A percentile compares a stretch with the other conserved stretches of the same genome.
Evolutionary conservation across 2,329 filamentous ascomycete species (phyloP).

Genomic region (Botrytis sinoallii): DNA sequence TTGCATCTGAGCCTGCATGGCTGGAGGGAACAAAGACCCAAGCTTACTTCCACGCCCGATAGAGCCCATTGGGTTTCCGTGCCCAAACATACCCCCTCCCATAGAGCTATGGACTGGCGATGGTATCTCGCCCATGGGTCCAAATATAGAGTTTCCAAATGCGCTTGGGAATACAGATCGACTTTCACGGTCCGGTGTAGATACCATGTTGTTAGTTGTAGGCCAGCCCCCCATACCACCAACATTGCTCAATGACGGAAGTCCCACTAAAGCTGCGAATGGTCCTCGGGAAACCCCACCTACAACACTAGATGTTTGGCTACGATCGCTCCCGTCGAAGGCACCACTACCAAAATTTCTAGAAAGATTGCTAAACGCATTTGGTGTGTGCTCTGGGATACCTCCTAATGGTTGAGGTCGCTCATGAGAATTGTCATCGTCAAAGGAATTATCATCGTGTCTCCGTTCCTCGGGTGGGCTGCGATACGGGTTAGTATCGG

Average conservation of each 20-base stretch:
- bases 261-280: conserved; percentile 60
- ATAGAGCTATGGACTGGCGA: conserved; percentile 60
- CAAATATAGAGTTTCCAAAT: conserved; percentile 79
- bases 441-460: conserved; percentile 43
- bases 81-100: conserved; percentile 67
- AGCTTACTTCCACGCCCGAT: conserved; percentile 78
- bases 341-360: conserved; percentile 47
- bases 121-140: conserved; percentile 72
- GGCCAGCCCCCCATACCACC: conserved; percentile 45
- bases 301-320: conserved; percentile 86
- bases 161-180: conserved; percentile 54
- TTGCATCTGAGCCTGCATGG: conserved; percentile 91
- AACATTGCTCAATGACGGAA: conserved; percentile 53
- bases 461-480: conserved; percentile 66
- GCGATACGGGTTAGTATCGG: conserved; percentile 93
- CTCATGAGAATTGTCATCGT: conserved; percentile 42
- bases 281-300: conserved; percentile 54
- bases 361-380: conserved; percentile 53
- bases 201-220: conserved; percentile 58
- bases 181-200: conserved; percentile 63
- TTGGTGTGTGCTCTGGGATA: conserved; percentile 48
- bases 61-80: conserved; percentile 49
- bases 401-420: conserved; percentile 52
- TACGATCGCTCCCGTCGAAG: conserved; percentile 75
- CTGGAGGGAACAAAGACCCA: conserved; percentile 79